phyloP scores from a whole-genome alignment of 169 alveolate genomes.

The Eimeria tenella region DNA sequence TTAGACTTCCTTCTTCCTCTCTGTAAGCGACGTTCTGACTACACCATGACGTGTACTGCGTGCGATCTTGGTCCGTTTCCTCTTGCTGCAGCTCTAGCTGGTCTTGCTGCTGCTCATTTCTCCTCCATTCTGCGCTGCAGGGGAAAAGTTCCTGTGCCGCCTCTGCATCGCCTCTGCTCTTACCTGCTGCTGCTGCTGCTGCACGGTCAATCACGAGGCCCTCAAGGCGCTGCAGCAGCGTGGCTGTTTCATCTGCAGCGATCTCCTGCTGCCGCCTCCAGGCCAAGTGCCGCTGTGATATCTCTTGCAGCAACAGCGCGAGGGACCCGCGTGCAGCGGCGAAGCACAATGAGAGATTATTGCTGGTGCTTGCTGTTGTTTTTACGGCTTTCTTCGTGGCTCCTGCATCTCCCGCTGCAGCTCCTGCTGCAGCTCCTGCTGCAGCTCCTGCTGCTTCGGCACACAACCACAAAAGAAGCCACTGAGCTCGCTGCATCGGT shows the following conservation, averaged over 20 bases:
- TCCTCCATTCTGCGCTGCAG: constrained; percentile 46
- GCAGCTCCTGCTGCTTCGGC: constrained; percentile 64
- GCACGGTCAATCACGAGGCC: constrained; percentile 63
- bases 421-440: constrained; percentile 27
- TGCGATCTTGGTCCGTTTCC: constrained; percentile 13
- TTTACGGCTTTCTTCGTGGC: constrained; percentile 31
- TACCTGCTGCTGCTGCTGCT: constrained; percentile 16
- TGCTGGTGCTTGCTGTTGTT: constrained; percentile 1
- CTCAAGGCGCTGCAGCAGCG: constrained; percentile 62
- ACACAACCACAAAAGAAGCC: constrained; percentile 66
- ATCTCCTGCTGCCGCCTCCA: constrained; percentile 54
- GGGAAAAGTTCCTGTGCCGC: constrained; percentile 63
- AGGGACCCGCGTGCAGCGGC: constrained; percentile 39
- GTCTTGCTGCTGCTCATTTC: neutral
- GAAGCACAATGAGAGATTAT: neutral
- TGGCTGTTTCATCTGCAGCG: constrained; percentile 67
- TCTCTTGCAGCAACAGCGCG: constrained; percentile 57
- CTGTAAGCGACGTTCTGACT: neutral
- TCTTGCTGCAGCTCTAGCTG: constrained; percentile 34
- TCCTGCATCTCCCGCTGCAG: constrained; percentile 11
- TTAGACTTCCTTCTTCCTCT: neutral
- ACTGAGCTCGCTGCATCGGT: constrained; percentile 61
- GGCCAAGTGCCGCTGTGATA: constrained; percentile 51
- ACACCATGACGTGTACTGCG: constrained; percentile 77
- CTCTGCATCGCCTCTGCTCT: constrained; percentile 11